Conservation (phyloP, 257 asterid species). For the Eustoma russellianum region DNA sequence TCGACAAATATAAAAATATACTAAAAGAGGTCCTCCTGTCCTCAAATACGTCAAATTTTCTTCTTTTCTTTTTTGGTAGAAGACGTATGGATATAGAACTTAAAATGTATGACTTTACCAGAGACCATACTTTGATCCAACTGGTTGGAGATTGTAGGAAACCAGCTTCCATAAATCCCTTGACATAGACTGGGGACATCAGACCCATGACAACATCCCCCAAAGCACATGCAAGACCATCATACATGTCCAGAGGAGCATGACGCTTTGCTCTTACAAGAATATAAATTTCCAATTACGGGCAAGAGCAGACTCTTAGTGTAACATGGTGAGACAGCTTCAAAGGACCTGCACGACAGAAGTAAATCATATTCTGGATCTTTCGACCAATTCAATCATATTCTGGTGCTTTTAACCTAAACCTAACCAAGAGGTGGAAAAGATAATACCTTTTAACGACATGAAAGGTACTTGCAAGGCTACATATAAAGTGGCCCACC, state of each 20-base stretch:
- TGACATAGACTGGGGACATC: not conserved
- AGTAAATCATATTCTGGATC: not conserved
- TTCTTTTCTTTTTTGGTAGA: too few relatives aligned
- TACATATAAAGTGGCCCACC: slow-evolving; percentile 15
- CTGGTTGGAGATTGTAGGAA: slow-evolving; percentile 10
- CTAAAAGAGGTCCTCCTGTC: too few relatives aligned
- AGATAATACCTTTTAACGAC: slow-evolving; percentile 12
- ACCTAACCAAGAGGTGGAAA: not conserved
- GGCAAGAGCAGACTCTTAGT: slow-evolving; percentile 5
- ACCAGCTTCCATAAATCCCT: slow-evolving; percentile 18
- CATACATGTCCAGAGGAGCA: too few relatives aligned
- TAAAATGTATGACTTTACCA: not conserved
- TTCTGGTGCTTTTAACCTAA: too few relatives aligned
- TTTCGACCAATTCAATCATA: too few relatives aligned
- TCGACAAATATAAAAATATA: too few relatives aligned
- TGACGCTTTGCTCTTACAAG: too few relatives aligned
- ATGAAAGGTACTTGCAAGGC: slow-evolving; percentile 18
- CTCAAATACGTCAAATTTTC: too few relatives aligned
- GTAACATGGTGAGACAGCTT: slow-evolving; percentile 13
- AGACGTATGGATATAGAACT: too few relatives aligned
- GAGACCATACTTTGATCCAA: slow-evolving; percentile 13
- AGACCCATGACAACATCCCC: too few relatives aligned
- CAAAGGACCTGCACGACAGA: slow-evolving; percentile 17
- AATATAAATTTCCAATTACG: too few relatives aligned
- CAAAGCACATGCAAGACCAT: too few relatives aligned